These are phyloP conservation scores for Kwoniella botswanensis DNA, from an alignment of 768 basidiomycete species.

Conservation along the genomic window DNA sequence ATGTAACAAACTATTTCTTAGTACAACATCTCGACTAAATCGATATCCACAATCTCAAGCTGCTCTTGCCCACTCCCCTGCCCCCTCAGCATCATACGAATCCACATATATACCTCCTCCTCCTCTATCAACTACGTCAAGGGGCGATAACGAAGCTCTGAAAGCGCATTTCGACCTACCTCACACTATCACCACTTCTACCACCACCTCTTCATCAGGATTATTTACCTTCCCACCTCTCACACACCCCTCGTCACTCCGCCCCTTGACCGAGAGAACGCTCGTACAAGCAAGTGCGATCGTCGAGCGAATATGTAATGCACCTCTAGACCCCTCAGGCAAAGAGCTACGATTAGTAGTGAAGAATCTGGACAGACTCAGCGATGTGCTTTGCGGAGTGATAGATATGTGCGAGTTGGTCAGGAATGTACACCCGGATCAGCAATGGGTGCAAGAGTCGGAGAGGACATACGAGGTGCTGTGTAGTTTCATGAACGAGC, in stretches of 20 bases:
- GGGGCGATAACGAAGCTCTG: constrained; percentile 32
- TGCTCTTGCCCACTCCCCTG: constrained; percentile 22
- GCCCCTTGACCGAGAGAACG: constrained; percentile 76
- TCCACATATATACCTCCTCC: constrained; percentile 18
- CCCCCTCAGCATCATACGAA: constrained; percentile 4
- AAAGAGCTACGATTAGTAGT: constrained; percentile 81
- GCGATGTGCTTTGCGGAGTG: constrained; percentile 92
- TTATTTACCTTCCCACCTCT: constrained; percentile 82
- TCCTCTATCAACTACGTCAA: constrained; percentile 12
- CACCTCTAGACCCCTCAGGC: constrained; percentile 65
- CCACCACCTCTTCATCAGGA: constrained; percentile 60
- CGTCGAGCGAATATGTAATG: constrained; percentile 79
- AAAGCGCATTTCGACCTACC: constrained; percentile 46
- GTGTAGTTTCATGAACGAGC: constrained; percentile 95
- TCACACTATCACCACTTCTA: not conserved
- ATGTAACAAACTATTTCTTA: not conserved
- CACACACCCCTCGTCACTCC: constrained; percentile 71
- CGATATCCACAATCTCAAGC: constrained; percentile 23
- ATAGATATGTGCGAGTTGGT: constrained; percentile 95
- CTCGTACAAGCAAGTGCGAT: constrained; percentile 78
- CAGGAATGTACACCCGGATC: constrained; percentile 89
- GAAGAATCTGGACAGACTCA: constrained; percentile 94
- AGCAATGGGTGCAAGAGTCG: constrained; percentile 77
- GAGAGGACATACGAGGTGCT: constrained; percentile 87
- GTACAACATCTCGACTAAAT: constrained; percentile 5